Base-by-base conservation (phyloP, 169 alveolate genomes). In the Eimeria brunetti region DNA sequence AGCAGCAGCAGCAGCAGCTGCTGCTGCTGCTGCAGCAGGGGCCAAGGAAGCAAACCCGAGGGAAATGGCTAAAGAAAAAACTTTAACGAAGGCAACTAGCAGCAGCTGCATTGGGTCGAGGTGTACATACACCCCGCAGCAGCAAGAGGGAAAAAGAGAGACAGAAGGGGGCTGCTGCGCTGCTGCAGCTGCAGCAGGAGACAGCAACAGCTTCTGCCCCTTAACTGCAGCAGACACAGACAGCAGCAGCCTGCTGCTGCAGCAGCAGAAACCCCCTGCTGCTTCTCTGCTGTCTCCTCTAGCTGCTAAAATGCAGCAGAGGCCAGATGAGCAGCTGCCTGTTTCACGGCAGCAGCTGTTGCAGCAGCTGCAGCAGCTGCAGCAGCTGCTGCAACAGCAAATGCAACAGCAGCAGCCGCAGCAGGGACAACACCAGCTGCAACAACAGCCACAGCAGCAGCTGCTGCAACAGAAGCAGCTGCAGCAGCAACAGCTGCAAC, bases 401-500 rank as follows among this genome's bases (percentile, higher is more conserved):
- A 22, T 53, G 30, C 44, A 36, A 51, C 88, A 78, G 24, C 88
- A 46, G 22, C 24, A 78, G 62, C 27, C 27, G 78, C 30, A 16
- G 44, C 20, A 78, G 22, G 20, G 27, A 51, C 44, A 2, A 60
- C 71, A 1, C 18, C 71, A 60, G 71, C 71, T 22, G 71, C 71
- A 60, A 1, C 71, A 60, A 22, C 1, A 20, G 80, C 80, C 2
- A 27, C 80, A 69, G 80, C 80, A 69, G 80, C 80, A 16, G 80
- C 46, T n/a, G 44, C 80, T 14, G 46, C 80, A 16, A 16, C 44
- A 33, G 80, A 20, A n/a, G 51, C 8, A n/a, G 44, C 69, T 8
- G 44, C 69, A 78, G 49, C 88, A 78, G 60, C 64, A 46, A 41
- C 69, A 51, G 51, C 67, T 2, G 60, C 88, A 12, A 69, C 88